Conservation (phyloP, 2,329 filamentous ascomycete species). For the Sclerotinia sclerotiorum region DNA sequence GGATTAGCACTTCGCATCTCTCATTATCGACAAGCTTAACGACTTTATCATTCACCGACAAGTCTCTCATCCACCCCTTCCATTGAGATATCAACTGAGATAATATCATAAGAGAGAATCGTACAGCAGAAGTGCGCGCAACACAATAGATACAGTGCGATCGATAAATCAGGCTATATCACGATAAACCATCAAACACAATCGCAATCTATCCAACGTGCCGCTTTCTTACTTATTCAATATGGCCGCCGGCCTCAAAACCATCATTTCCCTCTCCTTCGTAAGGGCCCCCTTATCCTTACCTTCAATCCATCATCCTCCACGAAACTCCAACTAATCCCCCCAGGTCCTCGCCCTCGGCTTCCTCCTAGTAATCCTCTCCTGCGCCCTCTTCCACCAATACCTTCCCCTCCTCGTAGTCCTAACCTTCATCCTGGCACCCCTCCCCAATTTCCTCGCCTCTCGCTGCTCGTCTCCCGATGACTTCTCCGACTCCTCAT, state of each 20-base stretch:
- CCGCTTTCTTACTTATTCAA: conserved; percentile 26
- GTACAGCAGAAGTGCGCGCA: not conserved
- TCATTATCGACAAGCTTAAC: not conserved
- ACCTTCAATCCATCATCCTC: not conserved
- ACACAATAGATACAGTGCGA: not conserved
- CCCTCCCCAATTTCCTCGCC: conserved; percentile 96
- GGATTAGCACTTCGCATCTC: not conserved
- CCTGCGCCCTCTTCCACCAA: conserved; percentile 89
- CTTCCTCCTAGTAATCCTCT: conserved; percentile 98
- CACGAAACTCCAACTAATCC: conserved; percentile 22
- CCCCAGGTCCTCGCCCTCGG: conserved; percentile 87
- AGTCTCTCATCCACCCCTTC: not conserved
- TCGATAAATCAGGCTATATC: not conserved
- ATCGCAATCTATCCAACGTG: conserved; percentile 7
- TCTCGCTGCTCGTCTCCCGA: conserved; percentile 84
- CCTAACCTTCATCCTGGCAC: conserved; percentile 89
- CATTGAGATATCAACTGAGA: not conserved
- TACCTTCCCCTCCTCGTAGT: conserved; percentile 96
- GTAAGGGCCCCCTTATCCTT: conserved; percentile 50
- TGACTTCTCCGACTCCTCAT: conserved; percentile 78
- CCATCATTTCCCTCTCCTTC: conserved; percentile 98
- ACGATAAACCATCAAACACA: not conserved
- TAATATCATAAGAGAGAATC: not conserved
- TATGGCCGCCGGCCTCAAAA: conserved; percentile 88
- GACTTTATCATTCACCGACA: not conserved